Evolutionary conservation across 176 grass and related monocot species (phyloP), one percentile per base, ranked within the genome.

Genomic region (Otatea glauca): DNA sequence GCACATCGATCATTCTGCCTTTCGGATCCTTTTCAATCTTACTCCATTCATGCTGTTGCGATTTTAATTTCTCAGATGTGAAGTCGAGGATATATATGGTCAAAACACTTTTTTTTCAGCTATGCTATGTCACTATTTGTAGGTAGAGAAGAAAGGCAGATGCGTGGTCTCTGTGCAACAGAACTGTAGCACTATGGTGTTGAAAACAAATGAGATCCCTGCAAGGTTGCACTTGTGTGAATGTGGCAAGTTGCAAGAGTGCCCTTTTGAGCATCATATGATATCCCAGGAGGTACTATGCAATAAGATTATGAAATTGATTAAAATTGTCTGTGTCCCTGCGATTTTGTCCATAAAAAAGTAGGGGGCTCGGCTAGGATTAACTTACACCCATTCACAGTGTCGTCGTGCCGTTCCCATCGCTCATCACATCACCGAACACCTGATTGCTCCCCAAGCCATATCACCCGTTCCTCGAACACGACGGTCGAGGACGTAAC

Each of bases 1-100:
- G 55, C 38, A 42, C 73, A 86, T 90, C n/a, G n/a, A n/a, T n/a
- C 78, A 90, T 90, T 78, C 84, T 78, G 79, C 84, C 88, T 82
- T 86, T 86, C 47, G 58, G 79, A 17, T 72, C 73, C 2, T 83
- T 90, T 89, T 89, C 69, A 58, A 0, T 35, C 83, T 65, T 45
- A 14, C 59, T 84, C 59, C 43, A 20, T 74, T 65, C 58, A 14
- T 84, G 60, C 44, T 65, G 68, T 48, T 61, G 68, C 50, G 3
- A 42, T 23, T 35, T 13, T 60, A 47, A 25, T 51, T 25, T 60
- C 68, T 68, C 61, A 16, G 42, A 38, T 65, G 68, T 50, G 64
- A 21, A 16, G 47, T 45, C 58, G 6, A 39, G 29, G 63, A 68
- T 1, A 60, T 5, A 35, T 32, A 63, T 76, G 71, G 78, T 72